Conservation (phyloP, 2,329 filamentous ascomycete species). For the Lizonia empirigonia region DNA sequence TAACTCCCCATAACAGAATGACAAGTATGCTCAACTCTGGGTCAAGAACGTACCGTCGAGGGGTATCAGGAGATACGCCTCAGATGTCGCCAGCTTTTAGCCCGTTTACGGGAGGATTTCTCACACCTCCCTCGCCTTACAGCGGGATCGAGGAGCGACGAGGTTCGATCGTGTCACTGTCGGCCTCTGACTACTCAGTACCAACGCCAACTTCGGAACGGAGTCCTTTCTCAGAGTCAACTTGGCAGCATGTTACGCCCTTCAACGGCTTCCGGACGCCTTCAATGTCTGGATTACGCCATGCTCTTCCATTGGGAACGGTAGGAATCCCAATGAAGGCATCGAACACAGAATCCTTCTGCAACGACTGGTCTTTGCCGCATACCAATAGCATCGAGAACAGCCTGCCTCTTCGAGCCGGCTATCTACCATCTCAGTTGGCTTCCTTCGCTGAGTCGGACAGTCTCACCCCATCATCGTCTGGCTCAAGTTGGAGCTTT, state of each 20-base stretch:
- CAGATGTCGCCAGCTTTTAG: slow-evolving; percentile 26
- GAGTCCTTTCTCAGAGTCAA: slow-evolving; percentile 31
- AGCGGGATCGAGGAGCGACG: slow-evolving; percentile 34
- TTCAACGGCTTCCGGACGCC: slow-evolving; percentile 25
- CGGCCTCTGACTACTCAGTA: slow-evolving; percentile 32
- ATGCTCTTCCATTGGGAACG: slow-evolving; percentile 13
- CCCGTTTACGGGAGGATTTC: slow-evolving; percentile 29
- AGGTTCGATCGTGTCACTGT: slow-evolving; percentile 38
- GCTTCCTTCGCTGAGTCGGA: slow-evolving; percentile 1
- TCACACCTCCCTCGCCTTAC: slow-evolving; percentile 37
- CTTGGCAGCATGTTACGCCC: slow-evolving; percentile 22
- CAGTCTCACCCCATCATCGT: slow-evolving; percentile 4
- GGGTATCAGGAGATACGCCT: slow-evolving; percentile 27
- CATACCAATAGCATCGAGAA: slow-evolving; percentile 4
- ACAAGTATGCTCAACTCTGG: slow-evolving; percentile 20
- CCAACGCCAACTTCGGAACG: slow-evolving; percentile 37
- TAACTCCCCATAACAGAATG: not conserved
- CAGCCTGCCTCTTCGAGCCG: slow-evolving; percentile 2
- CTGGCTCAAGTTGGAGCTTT: slow-evolving; percentile 13
- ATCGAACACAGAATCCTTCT: slow-evolving; percentile 6
- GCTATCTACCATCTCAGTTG: slow-evolving; percentile 12
- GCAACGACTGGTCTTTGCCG: slow-evolving; percentile 10
- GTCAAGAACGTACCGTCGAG: slow-evolving; percentile 14
- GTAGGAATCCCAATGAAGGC: slow-evolving; percentile 16
- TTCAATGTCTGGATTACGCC: slow-evolving; percentile 22